These are phyloP conservation scores for Geranium incanum DNA, from an alignment of 441 rosid genomes.

Conservation along the genomic window DNA sequence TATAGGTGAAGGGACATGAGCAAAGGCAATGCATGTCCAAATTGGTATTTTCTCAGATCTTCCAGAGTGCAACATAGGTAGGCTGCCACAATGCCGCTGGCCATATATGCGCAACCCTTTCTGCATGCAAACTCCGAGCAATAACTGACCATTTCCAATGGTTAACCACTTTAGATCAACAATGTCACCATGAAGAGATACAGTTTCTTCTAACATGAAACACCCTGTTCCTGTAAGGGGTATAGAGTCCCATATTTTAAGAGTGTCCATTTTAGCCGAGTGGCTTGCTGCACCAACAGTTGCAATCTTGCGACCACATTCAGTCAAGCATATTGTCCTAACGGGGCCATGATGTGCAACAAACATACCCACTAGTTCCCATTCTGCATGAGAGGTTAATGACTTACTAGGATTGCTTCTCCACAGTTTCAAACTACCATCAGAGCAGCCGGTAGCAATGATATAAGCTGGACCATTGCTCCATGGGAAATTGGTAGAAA, in stretches of 20 bases:
- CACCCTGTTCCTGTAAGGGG: slow-evolving; percentile 53
- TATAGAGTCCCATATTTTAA: slow-evolving; percentile 62
- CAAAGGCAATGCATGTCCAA: slow-evolving; percentile 77
- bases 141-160: slow-evolving; percentile 55
- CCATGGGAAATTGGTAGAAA: slow-evolving; percentile 25
- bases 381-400: slow-evolving; percentile 29
- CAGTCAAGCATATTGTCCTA: slow-evolving; percentile 47
- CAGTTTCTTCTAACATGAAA: slow-evolving; percentile 61
- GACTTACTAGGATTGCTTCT: slow-evolving; percentile 41
- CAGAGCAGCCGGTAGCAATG: slow-evolving; percentile 77
- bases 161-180: slow-evolving; percentile 65
- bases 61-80: slow-evolving; percentile 31
- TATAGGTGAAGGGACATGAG: slow-evolving; percentile 42
- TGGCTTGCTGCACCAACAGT: slow-evolving; percentile 38
- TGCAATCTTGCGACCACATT: slow-evolving; percentile 70
- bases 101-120: slow-evolving; percentile 67
- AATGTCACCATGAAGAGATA: slow-evolving; percentile 42
- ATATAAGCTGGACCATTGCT: slow-evolving; percentile 45
- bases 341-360: slow-evolving; percentile 53
- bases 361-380: slow-evolving; percentile 85
- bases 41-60: slow-evolving; percentile 30
- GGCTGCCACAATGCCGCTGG: slow-evolving; percentile 45
- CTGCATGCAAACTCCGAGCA: slow-evolving; percentile 71
- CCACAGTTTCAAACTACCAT: slow-evolving; percentile 86
- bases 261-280: slow-evolving; percentile 27